Conservation (phyloP, 495 filamentous ascomycete genomes). For the Annulohypoxylon bovei region DNA sequence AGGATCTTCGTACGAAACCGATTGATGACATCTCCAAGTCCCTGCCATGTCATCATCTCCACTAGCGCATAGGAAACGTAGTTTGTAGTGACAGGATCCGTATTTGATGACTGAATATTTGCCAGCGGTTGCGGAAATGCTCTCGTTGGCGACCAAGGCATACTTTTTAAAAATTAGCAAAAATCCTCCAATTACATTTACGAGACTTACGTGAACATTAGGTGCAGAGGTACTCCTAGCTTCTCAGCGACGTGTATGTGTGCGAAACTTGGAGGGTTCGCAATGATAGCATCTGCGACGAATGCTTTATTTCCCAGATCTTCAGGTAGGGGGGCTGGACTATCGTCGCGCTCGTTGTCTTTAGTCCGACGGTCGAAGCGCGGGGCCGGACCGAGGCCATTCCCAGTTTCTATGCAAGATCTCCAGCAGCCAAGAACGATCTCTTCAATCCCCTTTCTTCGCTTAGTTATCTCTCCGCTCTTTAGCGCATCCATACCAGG, state of each 20-base stretch:
- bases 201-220: conserved; percentile 84
- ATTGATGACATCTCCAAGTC: conserved; percentile 80
- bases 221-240: conserved; percentile 77
- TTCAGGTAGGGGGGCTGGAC: conserved; percentile 2
- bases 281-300: conserved; percentile 83
- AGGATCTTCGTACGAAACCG: conserved; percentile 72
- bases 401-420: conserved; percentile 70
- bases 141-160: conserved; percentile 74
- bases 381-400: conserved; percentile 55
- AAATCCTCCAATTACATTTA: conserved; percentile 61
- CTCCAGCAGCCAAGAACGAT: conserved; percentile 84
- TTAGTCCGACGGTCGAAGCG: conserved; percentile 36
- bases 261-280: conserved; percentile 84
- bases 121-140: conserved; percentile 78
- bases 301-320: conserved; percentile 63
- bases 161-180: conserved; percentile 59
- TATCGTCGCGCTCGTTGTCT: conserved; percentile 19
- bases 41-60: conserved; percentile 85
- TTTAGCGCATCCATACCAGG: conserved; percentile 73
- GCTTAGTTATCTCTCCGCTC: conserved; percentile 72
- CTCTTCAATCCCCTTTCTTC: conserved; percentile 72
- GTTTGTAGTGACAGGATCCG: conserved; percentile 70
- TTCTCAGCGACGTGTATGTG: conserved; percentile 85
- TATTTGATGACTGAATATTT: conserved; percentile 70
- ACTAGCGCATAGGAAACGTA: conserved; percentile 78